Conservation (phyloP, 495 filamentous ascomycete genomes). For the Recurvomyces mirabilis region DNA sequence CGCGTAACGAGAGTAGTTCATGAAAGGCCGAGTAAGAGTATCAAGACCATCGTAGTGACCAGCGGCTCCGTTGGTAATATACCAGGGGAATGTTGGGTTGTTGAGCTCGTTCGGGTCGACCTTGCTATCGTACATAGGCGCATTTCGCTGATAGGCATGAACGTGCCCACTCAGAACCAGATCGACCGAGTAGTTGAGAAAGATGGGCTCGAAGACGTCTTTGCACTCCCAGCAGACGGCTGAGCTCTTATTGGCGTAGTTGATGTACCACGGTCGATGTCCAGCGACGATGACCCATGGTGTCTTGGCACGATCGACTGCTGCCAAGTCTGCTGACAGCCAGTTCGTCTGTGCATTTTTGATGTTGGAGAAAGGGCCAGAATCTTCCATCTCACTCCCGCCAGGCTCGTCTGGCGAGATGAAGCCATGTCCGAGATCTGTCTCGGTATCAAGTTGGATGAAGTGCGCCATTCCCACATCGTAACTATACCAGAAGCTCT, state of each 20-base stretch:
- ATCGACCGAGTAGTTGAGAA: conserved; percentile 51
- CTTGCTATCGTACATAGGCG: conserved; percentile 27
- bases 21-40: neutral
- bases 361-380: conserved; percentile 4
- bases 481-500: conserved; percentile 20
- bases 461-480: conserved; percentile 18
- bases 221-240: conserved; percentile 41
- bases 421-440: conserved; percentile 18
- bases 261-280: conserved; percentile 51
- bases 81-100: conserved; percentile 18
- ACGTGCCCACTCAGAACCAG: conserved; percentile 51
- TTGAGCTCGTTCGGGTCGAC: conserved; percentile 13
- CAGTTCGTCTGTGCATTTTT: conserved; percentile 15
- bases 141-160: conserved; percentile 44
- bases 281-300: conserved; percentile 50
- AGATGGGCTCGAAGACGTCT: conserved; percentile 44
- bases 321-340: conserved; percentile 14
- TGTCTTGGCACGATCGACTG: conserved; percentile 31
- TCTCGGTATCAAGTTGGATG: conserved; percentile 18
- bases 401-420: conserved; percentile 10
- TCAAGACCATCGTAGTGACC: conserved; percentile 20
- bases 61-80: conserved; percentile 19
- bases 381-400: conserved; percentile 1
- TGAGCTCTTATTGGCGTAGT: conserved; percentile 24
- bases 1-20: conserved; percentile 5